Evolutionary conservation across 306 rosid genomes (phyloP).

Genomic region (Gleditsia sinensis): DNA sequence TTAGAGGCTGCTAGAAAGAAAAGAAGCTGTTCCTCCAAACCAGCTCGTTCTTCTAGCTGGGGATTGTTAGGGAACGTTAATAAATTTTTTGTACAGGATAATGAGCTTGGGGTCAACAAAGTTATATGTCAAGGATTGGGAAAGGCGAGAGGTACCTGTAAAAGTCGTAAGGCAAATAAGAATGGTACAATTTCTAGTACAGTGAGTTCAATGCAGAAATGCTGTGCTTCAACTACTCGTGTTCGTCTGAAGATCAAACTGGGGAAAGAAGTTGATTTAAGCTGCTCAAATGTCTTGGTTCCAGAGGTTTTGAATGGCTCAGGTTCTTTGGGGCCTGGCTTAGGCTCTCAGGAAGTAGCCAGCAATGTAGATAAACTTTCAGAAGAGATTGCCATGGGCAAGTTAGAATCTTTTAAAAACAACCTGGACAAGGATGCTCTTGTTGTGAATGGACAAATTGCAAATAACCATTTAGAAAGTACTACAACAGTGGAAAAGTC

Average conservation of each 20-base stretch:
- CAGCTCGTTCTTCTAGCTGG: constrained; percentile 84
- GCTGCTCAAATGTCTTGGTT: constrained; percentile 49
- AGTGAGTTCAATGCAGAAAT: constrained; percentile 47
- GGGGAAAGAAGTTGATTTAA: constrained; percentile 63
- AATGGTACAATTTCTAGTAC: constrained; percentile 51
- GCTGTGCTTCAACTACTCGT: constrained; percentile 45
- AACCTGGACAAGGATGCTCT: constrained; percentile 47
- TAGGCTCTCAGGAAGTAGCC: constrained; percentile 44
- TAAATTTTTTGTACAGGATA: constrained; percentile 58
- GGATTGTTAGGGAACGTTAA: constrained; percentile 67
- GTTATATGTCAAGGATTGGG: constrained; percentile 50
- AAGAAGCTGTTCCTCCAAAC: constrained; percentile 78
- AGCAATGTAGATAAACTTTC: constrained; percentile 40
- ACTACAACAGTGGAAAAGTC: constrained; percentile 46
- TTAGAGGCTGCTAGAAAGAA: constrained; percentile 65
- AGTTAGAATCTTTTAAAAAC: constrained; percentile 40
- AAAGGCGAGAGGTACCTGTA: constrained; percentile 52
- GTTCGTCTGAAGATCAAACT: constrained; percentile 82
- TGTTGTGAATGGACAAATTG: constrained; percentile 49
- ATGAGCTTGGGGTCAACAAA: constrained; percentile 48
- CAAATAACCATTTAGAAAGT: constrained; percentile 49
- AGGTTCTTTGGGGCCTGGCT: constrained; percentile 40
- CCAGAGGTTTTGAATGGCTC: constrained; percentile 55
- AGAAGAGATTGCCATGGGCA: constrained; percentile 39
- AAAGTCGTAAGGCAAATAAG: constrained; percentile 49